Evolutionary conservation across 495 filamentous ascomycete species (phyloP).

Genomic region (Pyronema omphalodes): DNA sequence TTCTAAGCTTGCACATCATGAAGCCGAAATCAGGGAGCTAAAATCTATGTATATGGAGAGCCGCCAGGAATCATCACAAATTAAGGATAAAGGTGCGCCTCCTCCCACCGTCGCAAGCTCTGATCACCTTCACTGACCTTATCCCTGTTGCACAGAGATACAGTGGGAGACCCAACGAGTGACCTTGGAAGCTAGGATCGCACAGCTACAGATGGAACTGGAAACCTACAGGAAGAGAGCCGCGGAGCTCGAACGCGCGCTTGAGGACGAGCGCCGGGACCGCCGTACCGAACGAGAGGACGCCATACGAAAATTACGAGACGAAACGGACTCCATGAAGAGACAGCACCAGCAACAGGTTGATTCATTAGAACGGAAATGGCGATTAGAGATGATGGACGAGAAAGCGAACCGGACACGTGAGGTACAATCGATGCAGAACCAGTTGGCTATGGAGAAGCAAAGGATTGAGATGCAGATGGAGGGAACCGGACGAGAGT

Average conservation of each 20-base stretch:
- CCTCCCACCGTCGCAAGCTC: too few relatives aligned
- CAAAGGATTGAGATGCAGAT: conserved; percentile 45
- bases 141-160: neutral
- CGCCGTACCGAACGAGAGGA: conserved; percentile 20
- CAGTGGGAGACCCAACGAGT: conserved; percentile 18
- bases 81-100: neutral
- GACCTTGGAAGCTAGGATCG: conserved; percentile 19
- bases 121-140: too few relatives aligned
- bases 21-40: conserved; percentile 2
- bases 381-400: conserved; percentile 43
- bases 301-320: conserved; percentile 13
- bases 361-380: conserved; percentile 30
- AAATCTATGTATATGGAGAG: conserved; percentile 1
- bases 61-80: conserved; percentile 1
- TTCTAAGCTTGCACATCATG: neutral
- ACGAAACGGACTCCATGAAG: conserved; percentile 21
- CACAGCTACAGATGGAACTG: conserved; percentile 17
- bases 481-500: conserved; percentile 42
- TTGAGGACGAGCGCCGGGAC: conserved; percentile 19
- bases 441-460: conserved; percentile 40
- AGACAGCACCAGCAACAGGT: conserved; percentile 34
- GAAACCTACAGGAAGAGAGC: conserved; percentile 14
- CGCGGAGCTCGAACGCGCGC: conserved; percentile 14
- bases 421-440: conserved; percentile 48
- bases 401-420: conserved; percentile 38